phyloP scores from a whole-genome alignment of 139 green algal species.

The Picochlorum sp. region DNA sequence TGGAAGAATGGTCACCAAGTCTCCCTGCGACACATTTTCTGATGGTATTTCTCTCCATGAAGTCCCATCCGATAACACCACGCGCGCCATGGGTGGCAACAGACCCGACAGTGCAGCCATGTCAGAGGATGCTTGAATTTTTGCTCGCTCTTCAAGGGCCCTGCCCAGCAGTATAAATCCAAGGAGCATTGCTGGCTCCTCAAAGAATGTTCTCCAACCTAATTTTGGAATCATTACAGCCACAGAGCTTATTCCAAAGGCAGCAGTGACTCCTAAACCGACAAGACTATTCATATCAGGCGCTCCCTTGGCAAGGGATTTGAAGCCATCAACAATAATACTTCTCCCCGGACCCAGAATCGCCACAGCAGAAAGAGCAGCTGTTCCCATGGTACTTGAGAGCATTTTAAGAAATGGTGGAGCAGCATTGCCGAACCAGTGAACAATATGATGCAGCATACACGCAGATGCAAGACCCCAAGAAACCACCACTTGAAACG shows the following conservation, averaged over 20 bases:
- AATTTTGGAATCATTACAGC: constrained; percentile 61
- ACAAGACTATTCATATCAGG: constrained; percentile 99
- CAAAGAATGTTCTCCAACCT: constrained; percentile 92
- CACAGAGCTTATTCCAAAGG: constrained; percentile 74
- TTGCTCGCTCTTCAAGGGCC: constrained; percentile 85
- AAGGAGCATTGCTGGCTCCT: constrained; percentile 97
- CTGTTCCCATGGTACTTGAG: constrained; percentile 56
- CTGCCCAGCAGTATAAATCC: constrained; percentile 84
- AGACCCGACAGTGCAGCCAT: constrained; percentile 82
- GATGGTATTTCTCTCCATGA: constrained; percentile 52
- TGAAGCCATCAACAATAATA: constrained; percentile 62
- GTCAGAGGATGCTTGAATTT: constrained; percentile 80
- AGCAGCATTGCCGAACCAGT: constrained; percentile 39
- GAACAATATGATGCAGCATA: constrained; percentile 61
- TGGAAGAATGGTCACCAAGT: constrained; percentile 67
- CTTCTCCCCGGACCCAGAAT: constrained; percentile 71
- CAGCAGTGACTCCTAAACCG: constrained; percentile 70
- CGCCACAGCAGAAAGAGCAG: constrained; percentile 61
- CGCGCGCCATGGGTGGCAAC: constrained; percentile 66
- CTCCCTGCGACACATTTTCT: constrained; percentile 50
- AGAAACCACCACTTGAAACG: constrained; percentile 53
- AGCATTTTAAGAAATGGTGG: constrained; percentile 56
- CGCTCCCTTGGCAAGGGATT: constrained; percentile 43
- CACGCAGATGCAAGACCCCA: constrained; percentile 68
- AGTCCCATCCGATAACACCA: constrained; percentile 45